Base-by-base conservation (phyloP, 225 moss, liverwort and hornwort species). In the Lunularia cruciata region DNA sequence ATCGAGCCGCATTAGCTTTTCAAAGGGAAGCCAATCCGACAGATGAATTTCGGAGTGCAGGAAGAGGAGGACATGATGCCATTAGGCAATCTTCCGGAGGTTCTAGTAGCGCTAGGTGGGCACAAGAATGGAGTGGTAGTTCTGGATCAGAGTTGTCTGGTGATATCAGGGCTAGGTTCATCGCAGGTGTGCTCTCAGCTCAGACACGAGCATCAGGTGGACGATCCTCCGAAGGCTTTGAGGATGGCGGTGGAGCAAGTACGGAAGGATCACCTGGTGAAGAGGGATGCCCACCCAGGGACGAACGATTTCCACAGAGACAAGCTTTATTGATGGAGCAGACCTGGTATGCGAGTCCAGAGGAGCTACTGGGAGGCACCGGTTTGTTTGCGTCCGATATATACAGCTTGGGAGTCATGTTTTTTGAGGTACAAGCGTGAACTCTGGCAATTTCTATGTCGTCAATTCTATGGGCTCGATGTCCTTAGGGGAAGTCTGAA, bases 321-420 rank as follows among this genome's bases (percentile, higher is more conserved):
- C 82, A 98, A 73, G 69, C 86, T 46, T 77, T 92, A 30, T 77
- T 85, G 13, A 85, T 82, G 87, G 96, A 98, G 85, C 92, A 89
- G 83, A 76, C 82, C 2, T 98, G 96, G 96, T 98, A 92, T 59
- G 80, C 85, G 34, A 98, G 96, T 59, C 89, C 92, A 20, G 96
- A 98, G 78, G 96, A 98, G 75, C 74, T 81, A 27, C 42, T 67
- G 31, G 81, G 78, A 59, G 92, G 81, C 73, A 79, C 85, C 25
- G 83, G 79, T 45, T 82, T 78, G 15, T 93, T 89, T 64, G 85
- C 90, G 16, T 89, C 92, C 30, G 96, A 98, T 62, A 82, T 88
- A 35, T 98, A 98, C 72, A 84, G 92, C 56, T 73, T 98, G 63
- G 96, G 96, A 53, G 89, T 98, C 3, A 81, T 98, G 0, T 84